These are phyloP conservation scores for Alternaria sp. DNA, from an alignment of 2,329 filamentous ascomycete genomes.

Conservation along the genomic window DNA sequence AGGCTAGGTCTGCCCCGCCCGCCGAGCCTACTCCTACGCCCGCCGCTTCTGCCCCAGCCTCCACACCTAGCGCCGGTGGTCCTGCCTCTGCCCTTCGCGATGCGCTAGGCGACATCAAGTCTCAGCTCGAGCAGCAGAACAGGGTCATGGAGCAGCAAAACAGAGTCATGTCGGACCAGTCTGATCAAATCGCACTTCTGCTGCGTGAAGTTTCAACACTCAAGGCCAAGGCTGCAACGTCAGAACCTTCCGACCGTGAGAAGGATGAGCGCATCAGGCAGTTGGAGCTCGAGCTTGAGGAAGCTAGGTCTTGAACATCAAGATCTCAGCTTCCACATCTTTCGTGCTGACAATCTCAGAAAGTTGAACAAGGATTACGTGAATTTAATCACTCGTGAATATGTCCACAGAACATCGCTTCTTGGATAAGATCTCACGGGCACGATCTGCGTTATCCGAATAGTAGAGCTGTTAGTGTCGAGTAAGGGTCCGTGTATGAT, in stretches of 20 bases:
- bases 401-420: neutral
- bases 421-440: conserved; percentile 8
- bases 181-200: conserved; percentile 74
- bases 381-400: conserved; percentile 6
- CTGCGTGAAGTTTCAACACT: conserved; percentile 69
- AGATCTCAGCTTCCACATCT: neutral
- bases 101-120: conserved; percentile 78
- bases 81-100: conserved; percentile 66
- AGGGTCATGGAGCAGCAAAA: conserved; percentile 81
- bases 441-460: neutral
- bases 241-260: conserved; percentile 43
- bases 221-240: conserved; percentile 74
- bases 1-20: conserved; percentile 47
- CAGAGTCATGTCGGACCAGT: conserved; percentile 78
- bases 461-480: neutral
- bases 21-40: conserved; percentile 50
- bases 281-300: conserved; percentile 53
- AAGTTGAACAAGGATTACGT: neutral
- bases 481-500: conserved; percentile 11
- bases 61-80: conserved; percentile 50
- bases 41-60: conserved; percentile 50
- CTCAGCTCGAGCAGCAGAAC: conserved; percentile 77
- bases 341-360: neutral
- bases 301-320: conserved; percentile 46
- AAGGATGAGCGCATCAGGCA: conserved; percentile 53